Base-by-base conservation (phyloP, 257 asterid species). In the Lantana camara region DNA sequence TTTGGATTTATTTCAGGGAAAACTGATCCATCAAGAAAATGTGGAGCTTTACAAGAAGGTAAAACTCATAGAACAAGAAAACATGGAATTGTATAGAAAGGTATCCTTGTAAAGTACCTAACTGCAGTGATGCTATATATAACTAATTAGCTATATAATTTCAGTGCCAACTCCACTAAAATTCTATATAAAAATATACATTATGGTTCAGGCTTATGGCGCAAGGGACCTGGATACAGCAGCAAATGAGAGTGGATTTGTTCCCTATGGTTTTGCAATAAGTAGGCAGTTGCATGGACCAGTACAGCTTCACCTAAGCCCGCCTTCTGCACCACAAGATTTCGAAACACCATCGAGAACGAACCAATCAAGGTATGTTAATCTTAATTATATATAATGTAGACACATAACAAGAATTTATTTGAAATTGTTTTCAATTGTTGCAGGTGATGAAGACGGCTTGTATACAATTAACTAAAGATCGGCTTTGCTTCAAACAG, bases 11-110 rank as follows among this genome's bases (percentile, higher is more conserved):
- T 64, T 44, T 59, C 89, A 90, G 97, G 95, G 89, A 57, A 73
- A 52, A 63, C 34, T 74, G 22, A 80, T 91, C 63, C 97, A 91
- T 67, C 80, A 85, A 71, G 86, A 91, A 64, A 91, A 88, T 54
- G n/a, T 84, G 5, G 94, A 88, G 73, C 97, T 91, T 54, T 79
- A 84, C 66, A 76, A 84, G 94, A 91, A 84, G 84, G 96, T 88
- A 69, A 91, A 75, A 72, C 66, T 65, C 42, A 66, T 80, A 30
- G 82, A 76, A 70, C 85, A 80, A 82, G 83, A 79, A 60, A 80
- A 79, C 65, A 65, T 24, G 63, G 83, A 69, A 60, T 68, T 78
- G 76, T 69, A 75, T 62, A 66, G 66, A 66, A 82, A 79, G 89
- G 87, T 81, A 83, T 50, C 5, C 22, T 27, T 35, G 49, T 55